A percentile compares a stretch with the other conserved stretches of the same genome.
These are phyloP conservation scores for Didymella pinodella DNA, from an alignment of 2,329 filamentous ascomycete species.

Conservation along the genomic window DNA sequence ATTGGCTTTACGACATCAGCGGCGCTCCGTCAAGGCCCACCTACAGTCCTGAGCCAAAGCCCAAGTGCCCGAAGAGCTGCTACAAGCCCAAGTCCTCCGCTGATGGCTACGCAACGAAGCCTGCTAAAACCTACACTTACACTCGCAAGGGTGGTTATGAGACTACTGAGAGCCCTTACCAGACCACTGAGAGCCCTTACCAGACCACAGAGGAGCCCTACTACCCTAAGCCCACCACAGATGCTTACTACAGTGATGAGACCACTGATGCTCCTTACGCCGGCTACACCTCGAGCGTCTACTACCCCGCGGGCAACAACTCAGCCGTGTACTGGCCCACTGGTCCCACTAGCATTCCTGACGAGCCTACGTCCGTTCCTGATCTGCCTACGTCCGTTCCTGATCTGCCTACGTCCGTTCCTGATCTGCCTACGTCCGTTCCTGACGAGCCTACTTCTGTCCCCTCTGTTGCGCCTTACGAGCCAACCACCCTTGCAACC, in stretches of 20 bases:
- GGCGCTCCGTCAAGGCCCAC: slow-evolving; percentile 14
- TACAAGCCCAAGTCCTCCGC: slow-evolving; percentile 10
- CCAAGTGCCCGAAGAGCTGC: slow-evolving; percentile 20
- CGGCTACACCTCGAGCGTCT: slow-evolving; percentile 1
- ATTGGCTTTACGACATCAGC: slow-evolving; percentile 22
- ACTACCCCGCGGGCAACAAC: slow-evolving; percentile 11
- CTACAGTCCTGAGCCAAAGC: slow-evolving; percentile 6
- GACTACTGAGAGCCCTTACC: slow-evolving; percentile 2
- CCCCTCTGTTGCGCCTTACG: neutral
- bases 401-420: neutral
- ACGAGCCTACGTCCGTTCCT: neutral
- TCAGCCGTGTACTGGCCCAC: slow-evolving; percentile 4
- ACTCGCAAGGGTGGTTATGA: slow-evolving; percentile 15
- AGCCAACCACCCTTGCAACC: slow-evolving; percentile 13
- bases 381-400: too few relatives aligned
- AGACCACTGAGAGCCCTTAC: slow-evolving; percentile 3
- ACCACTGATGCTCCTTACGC: slow-evolving; percentile 8
- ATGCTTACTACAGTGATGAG: slow-evolving; percentile 2
- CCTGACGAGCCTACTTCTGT: slow-evolving; percentile 1
- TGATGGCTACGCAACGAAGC: slow-evolving; percentile 9
- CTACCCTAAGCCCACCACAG: slow-evolving; percentile 1
- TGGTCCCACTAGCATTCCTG: slow-evolving; percentile 1
- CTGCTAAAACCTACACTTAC: slow-evolving; percentile 7
- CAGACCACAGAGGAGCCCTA: slow-evolving; percentile 2
- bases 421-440: neutral